Evolutionary conservation across 164 flowering plant genomes (phyloP).

Genomic region (Nelumbo lutea): DNA sequence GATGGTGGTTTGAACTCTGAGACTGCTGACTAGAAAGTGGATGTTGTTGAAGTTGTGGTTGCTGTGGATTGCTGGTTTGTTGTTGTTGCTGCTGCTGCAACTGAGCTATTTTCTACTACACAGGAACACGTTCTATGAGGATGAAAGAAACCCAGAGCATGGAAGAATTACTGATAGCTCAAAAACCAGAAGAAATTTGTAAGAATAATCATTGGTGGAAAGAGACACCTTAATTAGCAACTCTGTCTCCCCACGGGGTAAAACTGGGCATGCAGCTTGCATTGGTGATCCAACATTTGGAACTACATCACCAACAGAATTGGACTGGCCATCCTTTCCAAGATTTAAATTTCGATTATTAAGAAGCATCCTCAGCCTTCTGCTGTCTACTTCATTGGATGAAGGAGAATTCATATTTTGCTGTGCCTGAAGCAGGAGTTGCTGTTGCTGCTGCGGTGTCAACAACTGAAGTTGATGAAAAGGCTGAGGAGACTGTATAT

Average conservation of each 20-base stretch:
- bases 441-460: conserved; percentile 85
- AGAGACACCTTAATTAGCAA: conserved; percentile 68
- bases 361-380: conserved; percentile 78
- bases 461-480: conserved; percentile 87
- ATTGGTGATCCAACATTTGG: conserved; percentile 75
- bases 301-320: conserved; percentile 74
- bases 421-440: conserved; percentile 75
- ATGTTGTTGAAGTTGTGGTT: conserved; percentile 68
- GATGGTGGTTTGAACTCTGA: conserved; percentile 64
- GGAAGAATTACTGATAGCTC: not conserved
- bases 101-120: conserved; percentile 74
- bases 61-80: conserved; percentile 42
- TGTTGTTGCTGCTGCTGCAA: conserved; percentile 64
- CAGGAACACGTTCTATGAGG: conserved; percentile 13
- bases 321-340: conserved; percentile 72
- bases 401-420: conserved; percentile 81
- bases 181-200: not conserved
- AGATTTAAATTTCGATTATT: conserved; percentile 52
- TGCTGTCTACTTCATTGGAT: conserved; percentile 63
- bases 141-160: not conserved
- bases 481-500: conserved; percentile 79
- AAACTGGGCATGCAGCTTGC: conserved; percentile 47
- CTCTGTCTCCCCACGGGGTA: conserved; percentile 77
- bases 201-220: not conserved
- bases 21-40: conserved; percentile 71